phyloP scores from a whole-genome alignment of 2,329 filamentous ascomycete genomes.

The Lachnellula arida region DNA sequence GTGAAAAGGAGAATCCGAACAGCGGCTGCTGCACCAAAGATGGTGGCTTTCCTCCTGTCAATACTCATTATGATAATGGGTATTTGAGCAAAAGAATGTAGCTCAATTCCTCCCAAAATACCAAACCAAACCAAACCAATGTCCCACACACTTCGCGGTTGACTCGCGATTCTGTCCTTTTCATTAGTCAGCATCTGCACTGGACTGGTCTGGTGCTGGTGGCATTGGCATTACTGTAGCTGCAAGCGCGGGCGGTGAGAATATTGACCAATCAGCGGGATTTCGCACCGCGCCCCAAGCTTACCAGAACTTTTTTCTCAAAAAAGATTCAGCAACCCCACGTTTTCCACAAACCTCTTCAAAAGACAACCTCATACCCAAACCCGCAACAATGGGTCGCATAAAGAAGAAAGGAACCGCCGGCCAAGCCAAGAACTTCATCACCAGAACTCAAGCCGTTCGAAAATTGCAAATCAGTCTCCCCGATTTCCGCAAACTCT shows the following conservation, averaged over 20 bases:
- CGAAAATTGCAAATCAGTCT: conserved; percentile 97
- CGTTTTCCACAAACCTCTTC: conserved; percentile 10
- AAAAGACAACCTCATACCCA: conserved; percentile 28
- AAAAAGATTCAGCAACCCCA: conserved; percentile 30
- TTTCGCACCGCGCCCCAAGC: not conserved
- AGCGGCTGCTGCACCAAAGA: conserved; percentile 72
- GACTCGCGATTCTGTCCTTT: not conserved
- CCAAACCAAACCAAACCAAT: not conserved
- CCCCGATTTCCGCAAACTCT: conserved; percentile 94
- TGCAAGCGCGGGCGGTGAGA: conserved; percentile 7
- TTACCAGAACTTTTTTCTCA: conserved; percentile 31
- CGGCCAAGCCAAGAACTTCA: conserved; percentile 96
- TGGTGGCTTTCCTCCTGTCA: conserved; percentile 55
- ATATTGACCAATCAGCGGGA: conserved; percentile 5
- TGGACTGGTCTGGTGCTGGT: too few species aligned
- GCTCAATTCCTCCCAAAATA: conserved; percentile 10
- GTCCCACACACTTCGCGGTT: not conserved
- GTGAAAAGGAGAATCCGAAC: conserved; percentile 76
- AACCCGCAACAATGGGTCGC: conserved; percentile 53
- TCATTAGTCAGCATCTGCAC: not conserved
- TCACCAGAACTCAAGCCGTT: conserved; percentile 93
- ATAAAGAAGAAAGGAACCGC: conserved; percentile 86
- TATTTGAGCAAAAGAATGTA: conserved; percentile 18
- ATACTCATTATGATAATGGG: conserved; percentile 40
- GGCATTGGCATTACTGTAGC: too few species aligned